Conservation (phyloP, 108 stramenopile species). For the Hondaea fermentalgiana region DNA sequence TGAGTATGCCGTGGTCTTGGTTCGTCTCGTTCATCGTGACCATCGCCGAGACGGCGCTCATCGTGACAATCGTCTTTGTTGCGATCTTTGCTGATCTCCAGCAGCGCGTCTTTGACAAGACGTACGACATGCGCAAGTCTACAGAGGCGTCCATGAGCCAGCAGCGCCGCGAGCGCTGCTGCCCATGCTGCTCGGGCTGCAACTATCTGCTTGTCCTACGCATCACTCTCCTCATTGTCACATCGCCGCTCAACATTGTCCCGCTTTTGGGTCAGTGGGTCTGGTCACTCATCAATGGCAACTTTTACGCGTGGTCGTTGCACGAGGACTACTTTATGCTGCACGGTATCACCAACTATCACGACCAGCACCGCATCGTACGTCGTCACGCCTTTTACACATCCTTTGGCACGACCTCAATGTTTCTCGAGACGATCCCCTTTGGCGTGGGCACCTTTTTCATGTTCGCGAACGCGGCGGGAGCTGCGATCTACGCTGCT, state of each 20-base stretch:
- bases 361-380: background rate
- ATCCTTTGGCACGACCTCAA: background rate
- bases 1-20: background rate
- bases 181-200: background rate
- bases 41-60: background rate
- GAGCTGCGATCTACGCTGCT: background rate
- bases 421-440: background rate
- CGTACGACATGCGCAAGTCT: background rate
- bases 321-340: background rate
- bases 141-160: background rate
- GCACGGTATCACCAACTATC: background rate
- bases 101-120: background rate
- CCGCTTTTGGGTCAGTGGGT: background rate
- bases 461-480: slow-evolving; percentile 4
- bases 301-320: background rate
- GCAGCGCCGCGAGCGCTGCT: background rate
- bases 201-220: background rate
- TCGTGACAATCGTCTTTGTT: background rate
- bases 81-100: background rate
- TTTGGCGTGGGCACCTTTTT: background rate
- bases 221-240: background rate
- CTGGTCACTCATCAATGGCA: background rate
- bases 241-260: background rate
- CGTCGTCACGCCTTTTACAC: background rate
- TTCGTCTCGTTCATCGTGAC: background rate